These are phyloP conservation scores for Paradendryphiella salina DNA, from an alignment of 2,329 filamentous ascomycete species.

Conservation along the genomic window DNA sequence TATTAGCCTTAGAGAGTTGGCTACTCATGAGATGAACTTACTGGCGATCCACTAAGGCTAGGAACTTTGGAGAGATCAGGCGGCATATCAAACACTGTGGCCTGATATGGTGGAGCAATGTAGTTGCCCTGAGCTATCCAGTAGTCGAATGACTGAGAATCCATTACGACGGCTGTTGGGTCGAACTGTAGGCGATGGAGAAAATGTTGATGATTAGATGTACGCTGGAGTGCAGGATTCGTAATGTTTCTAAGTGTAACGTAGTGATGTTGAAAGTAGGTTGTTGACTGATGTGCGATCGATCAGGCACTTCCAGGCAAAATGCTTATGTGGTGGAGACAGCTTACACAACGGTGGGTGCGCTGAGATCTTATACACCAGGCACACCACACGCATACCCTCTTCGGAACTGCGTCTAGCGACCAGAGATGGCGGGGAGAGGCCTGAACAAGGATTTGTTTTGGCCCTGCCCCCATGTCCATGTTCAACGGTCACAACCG, in stretches of 20 bases:
- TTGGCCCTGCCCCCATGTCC: slow-evolving; percentile 19
- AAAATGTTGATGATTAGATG: slow-evolving; percentile 9
- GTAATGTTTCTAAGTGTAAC: background rate
- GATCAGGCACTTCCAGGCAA: slow-evolving; percentile 13
- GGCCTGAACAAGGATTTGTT: slow-evolving; percentile 27
- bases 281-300: slow-evolving; percentile 3
- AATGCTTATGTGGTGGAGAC: slow-evolving; percentile 31
- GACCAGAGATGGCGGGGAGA: slow-evolving; percentile 23
- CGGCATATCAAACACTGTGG: slow-evolving; percentile 39
- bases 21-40: slow-evolving; percentile 22
- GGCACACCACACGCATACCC: slow-evolving; percentile 21
- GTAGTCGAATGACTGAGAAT: slow-evolving; percentile 44
- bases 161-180: slow-evolving; percentile 30
- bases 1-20: slow-evolving; percentile 8
- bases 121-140: slow-evolving; percentile 45
- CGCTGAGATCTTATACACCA: slow-evolving; percentile 43
- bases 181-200: slow-evolving; percentile 3
- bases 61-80: slow-evolving; percentile 44
- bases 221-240: background rate
- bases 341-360: slow-evolving; percentile 39
- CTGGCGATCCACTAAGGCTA: slow-evolving; percentile 46
- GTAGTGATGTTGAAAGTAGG: slow-evolving; percentile 1
- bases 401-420: slow-evolving; percentile 28
- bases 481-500: slow-evolving; percentile 31
- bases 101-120: slow-evolving; percentile 37